Evolutionary conservation across 1,284 basidiomycete genomes (phyloP).

Genomic region (Wallemia mellicola): DNA sequence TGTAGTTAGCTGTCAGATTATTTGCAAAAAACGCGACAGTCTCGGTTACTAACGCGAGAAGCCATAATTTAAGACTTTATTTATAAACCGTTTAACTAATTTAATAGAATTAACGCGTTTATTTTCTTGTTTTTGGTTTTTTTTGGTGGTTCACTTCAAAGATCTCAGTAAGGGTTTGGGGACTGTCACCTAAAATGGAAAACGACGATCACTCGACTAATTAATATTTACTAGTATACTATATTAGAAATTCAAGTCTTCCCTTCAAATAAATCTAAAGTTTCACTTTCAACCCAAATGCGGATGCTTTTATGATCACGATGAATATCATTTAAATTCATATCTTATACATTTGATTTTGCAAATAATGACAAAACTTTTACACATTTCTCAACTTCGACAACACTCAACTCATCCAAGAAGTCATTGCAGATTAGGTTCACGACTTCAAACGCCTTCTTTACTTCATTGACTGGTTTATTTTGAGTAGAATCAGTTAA

Average conservation of each 20-base stretch:
- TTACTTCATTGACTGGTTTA: conserved; percentile 17
- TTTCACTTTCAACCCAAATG: too few relatives aligned
- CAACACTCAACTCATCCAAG: conserved; percentile 42
- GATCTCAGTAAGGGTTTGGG: neutral
- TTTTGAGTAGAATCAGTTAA: conserved; percentile 2
- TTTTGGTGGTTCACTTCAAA: neutral
- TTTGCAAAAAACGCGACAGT: too few relatives aligned
- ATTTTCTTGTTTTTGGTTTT: neutral
- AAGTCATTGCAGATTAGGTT: conserved; percentile 76
- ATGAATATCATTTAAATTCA: neutral
- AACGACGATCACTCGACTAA: neutral
- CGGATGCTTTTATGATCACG: neutral
- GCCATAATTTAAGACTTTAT: neutral
- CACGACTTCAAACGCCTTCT: conserved; percentile 68
- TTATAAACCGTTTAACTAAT: neutral
- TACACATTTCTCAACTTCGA: conserved; percentile 61
- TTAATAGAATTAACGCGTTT: neutral
- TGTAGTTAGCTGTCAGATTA: too few relatives aligned
- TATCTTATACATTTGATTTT: neutral
- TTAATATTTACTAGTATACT: too few relatives aligned
- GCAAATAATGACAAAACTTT: neutral
- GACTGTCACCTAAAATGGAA: neutral
- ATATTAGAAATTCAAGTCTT: too few relatives aligned
- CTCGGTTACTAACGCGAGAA: neutral
- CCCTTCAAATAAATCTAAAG: too few relatives aligned